Evolutionary conservation across 148 eudicot species (phyloP).

Genomic region (Beta vulgaris): DNA sequence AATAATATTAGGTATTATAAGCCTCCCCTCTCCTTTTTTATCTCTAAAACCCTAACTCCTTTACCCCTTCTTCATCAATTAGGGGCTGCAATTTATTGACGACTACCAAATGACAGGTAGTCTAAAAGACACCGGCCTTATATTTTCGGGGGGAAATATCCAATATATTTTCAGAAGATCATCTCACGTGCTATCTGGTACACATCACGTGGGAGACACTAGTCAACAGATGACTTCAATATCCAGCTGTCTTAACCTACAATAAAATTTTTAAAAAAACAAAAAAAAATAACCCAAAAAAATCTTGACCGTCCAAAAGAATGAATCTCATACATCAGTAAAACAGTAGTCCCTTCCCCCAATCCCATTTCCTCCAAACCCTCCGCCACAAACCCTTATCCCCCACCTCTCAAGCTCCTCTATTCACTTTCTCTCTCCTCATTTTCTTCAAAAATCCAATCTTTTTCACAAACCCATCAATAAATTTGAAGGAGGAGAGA

Average conservation of each 20-base stretch:
- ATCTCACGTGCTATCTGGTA: background rate
- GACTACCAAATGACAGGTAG: too few species aligned
- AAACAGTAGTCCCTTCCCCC: background rate
- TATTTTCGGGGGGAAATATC: too few species aligned
- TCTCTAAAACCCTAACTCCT: too few species aligned
- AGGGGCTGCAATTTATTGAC: too few species aligned
- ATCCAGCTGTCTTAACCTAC: conserved; percentile 12
- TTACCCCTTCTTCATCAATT: too few species aligned
- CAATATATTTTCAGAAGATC: background rate
- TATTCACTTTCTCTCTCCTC: background rate
- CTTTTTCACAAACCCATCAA: conserved; percentile 20
- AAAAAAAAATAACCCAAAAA: background rate
- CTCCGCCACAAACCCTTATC: conserved; percentile 10
- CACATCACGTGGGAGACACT: conserved; percentile 15
- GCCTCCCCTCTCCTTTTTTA: too few species aligned
- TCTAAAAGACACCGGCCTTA: too few species aligned
- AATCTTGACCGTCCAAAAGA: conserved; percentile 17
- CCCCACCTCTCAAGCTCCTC: background rate
- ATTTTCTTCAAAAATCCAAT: conserved; percentile 16
- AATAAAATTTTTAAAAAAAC: background rate
- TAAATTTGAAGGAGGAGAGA: background rate
- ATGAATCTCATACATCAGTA: background rate
- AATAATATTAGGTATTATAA: too few species aligned
- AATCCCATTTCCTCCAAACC: conserved; percentile 26
- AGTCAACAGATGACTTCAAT: background rate